Evolutionary conservation across 2,329 filamentous ascomycete species (phyloP), one percentile per base, ranked within the genome.

Genomic region (Penicillium sp.): DNA sequence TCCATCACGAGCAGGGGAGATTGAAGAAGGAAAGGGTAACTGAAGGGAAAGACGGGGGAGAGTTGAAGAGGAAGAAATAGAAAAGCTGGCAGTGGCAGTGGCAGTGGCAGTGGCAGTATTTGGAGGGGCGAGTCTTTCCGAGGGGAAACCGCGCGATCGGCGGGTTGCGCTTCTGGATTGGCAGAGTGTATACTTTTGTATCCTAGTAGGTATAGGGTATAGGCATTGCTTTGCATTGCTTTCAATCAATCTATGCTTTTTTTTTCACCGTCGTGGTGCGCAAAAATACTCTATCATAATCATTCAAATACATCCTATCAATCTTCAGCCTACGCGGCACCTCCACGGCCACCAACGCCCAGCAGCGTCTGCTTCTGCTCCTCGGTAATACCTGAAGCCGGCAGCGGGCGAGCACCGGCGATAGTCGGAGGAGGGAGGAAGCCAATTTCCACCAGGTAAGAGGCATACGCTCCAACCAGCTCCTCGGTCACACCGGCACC

Each of bases 381-480:
- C 50, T 75, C 70, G 9, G 72, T 72, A 23, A 84, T 62, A 48
- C 73, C 65, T 7, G 77, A 67, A 26, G 63, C 60, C 1, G 82
- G 82, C 46, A 85, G 62, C 10, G 60, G 58, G 24, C 65, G 62
- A 18, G 55, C 51, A n/a, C 57, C 62, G 8, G 58, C 47, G 9
- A 62, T 24, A n/a, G 64, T 56, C 4, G 68, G 68, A n/a, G 59
- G 44, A 13, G 68, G 68, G 67, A 90, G 78, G 70, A 89, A 90
- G 4, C 83, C 83, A 55, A 84, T 78, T 53, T 80, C 79, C 3
- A 83, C 78, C 30, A 90, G 72, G 64, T 86, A 90, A 23, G 81
- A 77, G 44, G 88, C 69, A 65, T 88, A 90, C 15, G 81, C 68
- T 3, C 86, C 86, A 13, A 89, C 79, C 29, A 80, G 80, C 54